These are phyloP conservation scores for Suillus alpinus DNA, from an alignment of 768 basidiomycete species.

Conservation along the genomic window DNA sequence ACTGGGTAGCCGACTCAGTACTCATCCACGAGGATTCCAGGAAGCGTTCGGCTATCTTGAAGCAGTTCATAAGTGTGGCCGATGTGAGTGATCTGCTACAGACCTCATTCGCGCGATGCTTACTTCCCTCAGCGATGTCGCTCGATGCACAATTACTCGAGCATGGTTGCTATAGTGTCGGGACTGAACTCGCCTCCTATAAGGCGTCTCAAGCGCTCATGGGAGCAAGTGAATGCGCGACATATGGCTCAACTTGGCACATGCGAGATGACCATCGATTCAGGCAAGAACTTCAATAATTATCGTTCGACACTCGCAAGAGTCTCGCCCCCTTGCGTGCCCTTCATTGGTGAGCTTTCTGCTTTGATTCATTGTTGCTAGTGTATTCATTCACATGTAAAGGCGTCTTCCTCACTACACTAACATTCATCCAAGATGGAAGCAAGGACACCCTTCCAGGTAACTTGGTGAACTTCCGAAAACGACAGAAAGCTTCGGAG, in stretches of 20 bases:
- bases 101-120: slow-evolving; percentile 1
- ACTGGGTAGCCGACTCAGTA: slow-evolving; percentile 90
- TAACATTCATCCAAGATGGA: slow-evolving; percentile 98
- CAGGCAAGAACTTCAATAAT: slow-evolving; percentile 90
- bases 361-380: neutral
- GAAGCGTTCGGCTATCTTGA: slow-evolving; percentile 76
- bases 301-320: slow-evolving; percentile 82
- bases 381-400: slow-evolving; percentile 5
- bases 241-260: slow-evolving; percentile 69
- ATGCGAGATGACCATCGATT: slow-evolving; percentile 89
- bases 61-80: slow-evolving; percentile 88
- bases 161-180: slow-evolving; percentile 95
- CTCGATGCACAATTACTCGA: slow-evolving; percentile 87
- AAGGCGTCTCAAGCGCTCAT: slow-evolving; percentile 87
- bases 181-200: slow-evolving; percentile 94
- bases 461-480: slow-evolving; percentile 89
- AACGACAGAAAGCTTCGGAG: slow-evolving; percentile 93
- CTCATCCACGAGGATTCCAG: slow-evolving; percentile 78
- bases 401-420: slow-evolving; percentile 94
- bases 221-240: slow-evolving; percentile 82
- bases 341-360: slow-evolving; percentile 78
- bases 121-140: slow-evolving; percentile 73
- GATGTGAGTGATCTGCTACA: slow-evolving; percentile 57
- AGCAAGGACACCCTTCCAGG: slow-evolving; percentile 81
- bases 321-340: slow-evolving; percentile 91